Evolutionary conservation across 257 asterid genomes (phyloP).

Genomic region (Penstemon davidsonii): DNA sequence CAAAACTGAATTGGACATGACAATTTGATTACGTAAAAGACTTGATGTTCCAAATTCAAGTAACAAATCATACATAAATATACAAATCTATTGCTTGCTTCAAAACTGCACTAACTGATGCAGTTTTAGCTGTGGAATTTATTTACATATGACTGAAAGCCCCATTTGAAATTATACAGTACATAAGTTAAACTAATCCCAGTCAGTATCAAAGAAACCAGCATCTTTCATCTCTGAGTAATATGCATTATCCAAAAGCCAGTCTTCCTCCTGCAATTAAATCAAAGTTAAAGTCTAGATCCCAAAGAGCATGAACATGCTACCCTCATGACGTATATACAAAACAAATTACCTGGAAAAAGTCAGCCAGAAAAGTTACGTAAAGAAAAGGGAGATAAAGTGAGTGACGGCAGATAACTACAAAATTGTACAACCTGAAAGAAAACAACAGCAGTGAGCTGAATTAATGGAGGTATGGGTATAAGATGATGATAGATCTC

Average conservation of each 20-base stretch:
- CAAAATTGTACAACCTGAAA: conserved; percentile 69
- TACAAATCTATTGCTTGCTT: too few relatives aligned
- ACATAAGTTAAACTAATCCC: conserved; percentile 48
- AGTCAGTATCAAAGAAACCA: conserved; percentile 76
- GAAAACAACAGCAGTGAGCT: conserved; percentile 10
- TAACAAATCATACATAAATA: too few relatives aligned
- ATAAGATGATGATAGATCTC: conserved; percentile 3
- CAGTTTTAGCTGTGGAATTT: conserved; percentile 28
- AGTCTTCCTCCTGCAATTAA: conserved; percentile 75
- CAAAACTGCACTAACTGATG: not conserved
- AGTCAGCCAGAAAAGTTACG: conserved; percentile 67
- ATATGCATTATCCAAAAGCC: conserved; percentile 84
- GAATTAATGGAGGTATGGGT: not conserved
- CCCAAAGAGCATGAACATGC: not conserved
- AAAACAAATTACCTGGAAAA: conserved; percentile 66
- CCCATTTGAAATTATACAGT: conserved; percentile 9
- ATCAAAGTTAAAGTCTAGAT: not conserved
- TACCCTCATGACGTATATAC: not conserved
- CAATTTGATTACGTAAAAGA: too few relatives aligned
- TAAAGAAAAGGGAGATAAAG: conserved; percentile 77
- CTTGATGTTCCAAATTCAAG: too few relatives aligned
- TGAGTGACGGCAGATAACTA: conserved; percentile 60
- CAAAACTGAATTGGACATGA: too few relatives aligned
- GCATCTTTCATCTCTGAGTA: conserved; percentile 96
- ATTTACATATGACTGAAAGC: conserved; percentile 31